These are phyloP conservation scores for Trametes coccinea DNA, from an alignment of 768 basidiomycete genomes.

Conservation along the genomic window DNA sequence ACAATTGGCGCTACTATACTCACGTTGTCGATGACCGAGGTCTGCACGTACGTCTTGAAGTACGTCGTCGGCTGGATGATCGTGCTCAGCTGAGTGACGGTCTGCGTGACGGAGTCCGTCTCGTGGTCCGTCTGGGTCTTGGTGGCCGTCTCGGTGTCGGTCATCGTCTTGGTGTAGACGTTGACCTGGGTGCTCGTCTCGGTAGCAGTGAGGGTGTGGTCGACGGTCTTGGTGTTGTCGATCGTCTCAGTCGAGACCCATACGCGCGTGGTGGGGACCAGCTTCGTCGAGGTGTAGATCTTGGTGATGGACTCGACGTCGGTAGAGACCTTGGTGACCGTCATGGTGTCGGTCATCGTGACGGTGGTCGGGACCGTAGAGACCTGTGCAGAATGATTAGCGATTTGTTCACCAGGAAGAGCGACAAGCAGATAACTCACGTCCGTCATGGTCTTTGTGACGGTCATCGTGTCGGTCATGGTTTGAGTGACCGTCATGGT, in stretches of 20 bases:
- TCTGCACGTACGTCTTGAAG: constrained; percentile 51
- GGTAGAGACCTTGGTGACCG: constrained; percentile 29
- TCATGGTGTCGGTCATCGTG: constrained; percentile 45
- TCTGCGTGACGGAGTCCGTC: constrained; percentile 59
- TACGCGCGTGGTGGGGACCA: constrained; percentile 62
- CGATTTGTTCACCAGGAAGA: not conserved
- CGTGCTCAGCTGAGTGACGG: constrained; percentile 52
- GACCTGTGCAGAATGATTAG: constrained; percentile 30
- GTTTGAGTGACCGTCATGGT: constrained; percentile 37
- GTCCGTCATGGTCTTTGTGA: constrained; percentile 27
- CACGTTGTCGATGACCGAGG: constrained; percentile 61
- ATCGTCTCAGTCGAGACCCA: constrained; percentile 68
- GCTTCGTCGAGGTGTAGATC: constrained; percentile 40
- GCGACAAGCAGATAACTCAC: constrained; percentile 11
- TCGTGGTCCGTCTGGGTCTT: constrained; percentile 39
- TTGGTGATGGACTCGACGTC: constrained; percentile 37
- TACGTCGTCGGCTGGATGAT: constrained; percentile 60
- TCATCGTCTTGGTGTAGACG: constrained; percentile 48
- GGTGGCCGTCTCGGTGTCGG: constrained; percentile 36
- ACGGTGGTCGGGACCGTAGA: constrained; percentile 43
- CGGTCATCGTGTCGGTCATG: constrained; percentile 37
- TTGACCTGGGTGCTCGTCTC: constrained; percentile 58
- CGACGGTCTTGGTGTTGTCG: constrained; percentile 50
- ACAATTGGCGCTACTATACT: constrained; percentile 22
- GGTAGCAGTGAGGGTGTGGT: constrained; percentile 64